Evolutionary conservation across 768 basidiomycete genomes (phyloP), one percentile per base, ranked within the genome.

Genomic region (Tulasnella sp.): DNA sequence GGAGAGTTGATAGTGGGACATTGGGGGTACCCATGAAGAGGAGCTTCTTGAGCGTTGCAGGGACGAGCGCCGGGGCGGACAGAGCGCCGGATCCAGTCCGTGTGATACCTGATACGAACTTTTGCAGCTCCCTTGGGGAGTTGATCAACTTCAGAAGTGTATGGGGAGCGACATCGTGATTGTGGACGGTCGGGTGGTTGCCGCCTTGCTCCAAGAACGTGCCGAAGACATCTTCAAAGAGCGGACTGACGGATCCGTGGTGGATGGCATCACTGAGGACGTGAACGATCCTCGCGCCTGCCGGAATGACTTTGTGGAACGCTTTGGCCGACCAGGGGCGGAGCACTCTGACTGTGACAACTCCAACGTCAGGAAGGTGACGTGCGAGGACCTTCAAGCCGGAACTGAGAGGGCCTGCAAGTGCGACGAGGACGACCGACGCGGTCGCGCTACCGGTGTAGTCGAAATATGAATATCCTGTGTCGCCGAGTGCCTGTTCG

Each of bases 201-300:
- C 38, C 42, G 21, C 34, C 63, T 27, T 49, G 61, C 19, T 56
- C 61, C 23, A 60, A 58, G 44, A 45, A 58, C 42, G 64, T 50
- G 26, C 30, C 88, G 80, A 63, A 29, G 41, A 90, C 84, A 64
- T 89, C 85, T n/a, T 78, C 73, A 65, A 83, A 88, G 21, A 93
- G 75, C 13, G 73, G 73, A 1, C 88, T 86, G 65, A 82, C 81
- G 1, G 80, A 76, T 24, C 77, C 73, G 38, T 78, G 70, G 49
- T 78, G 77, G 2, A 84, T 79, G 10, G 88, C 85, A 63, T 94
- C 90, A 63, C 90, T 88, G 26, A 91, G 72, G 60, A 94, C 85
- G 65, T 88, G 78, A 5, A 94, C 73, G 24, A 71, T 72, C 66
- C 73, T 76, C 21, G 76, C 83, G 15, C 78, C 78, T 4, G 74